Percentiles rank a stretch among this genome's conserved stretches.
Evolutionary conservation across 257 asterid species (phyloP).

Genomic region (Solanum neorickii): DNA sequence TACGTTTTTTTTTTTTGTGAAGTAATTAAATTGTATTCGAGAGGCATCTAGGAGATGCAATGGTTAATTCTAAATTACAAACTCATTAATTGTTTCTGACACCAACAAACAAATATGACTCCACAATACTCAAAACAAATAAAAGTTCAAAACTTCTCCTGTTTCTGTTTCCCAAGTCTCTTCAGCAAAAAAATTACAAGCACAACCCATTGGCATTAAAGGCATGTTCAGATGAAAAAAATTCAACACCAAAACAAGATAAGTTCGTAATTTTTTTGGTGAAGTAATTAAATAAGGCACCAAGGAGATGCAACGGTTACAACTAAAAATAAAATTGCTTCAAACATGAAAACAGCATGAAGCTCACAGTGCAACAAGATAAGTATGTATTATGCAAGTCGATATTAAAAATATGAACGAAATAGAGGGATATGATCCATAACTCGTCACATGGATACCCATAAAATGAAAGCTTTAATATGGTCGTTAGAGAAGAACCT

Average conservation of each 20-base stretch:
- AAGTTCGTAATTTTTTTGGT: not conserved
- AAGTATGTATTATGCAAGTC: not conserved
- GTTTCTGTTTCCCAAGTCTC: not conserved
- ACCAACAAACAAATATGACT: not conserved
- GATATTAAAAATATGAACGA: not conserved
- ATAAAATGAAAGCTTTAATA: not conserved
- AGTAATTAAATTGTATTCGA: too few relatives aligned
- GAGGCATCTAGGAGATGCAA: too few relatives aligned
- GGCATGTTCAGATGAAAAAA: not conserved
- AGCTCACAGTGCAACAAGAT: not conserved
- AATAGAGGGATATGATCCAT: not conserved
- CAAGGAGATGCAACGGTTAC: too few relatives aligned
- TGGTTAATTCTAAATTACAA: not conserved
- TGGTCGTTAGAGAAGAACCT: slow-evolving; percentile 31
- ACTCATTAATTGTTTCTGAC: not conserved
- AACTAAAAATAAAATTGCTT: not conserved
- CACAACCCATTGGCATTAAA: not conserved
- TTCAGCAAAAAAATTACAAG: not conserved
- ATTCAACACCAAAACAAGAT: not conserved
- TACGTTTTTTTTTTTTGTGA: not conserved
- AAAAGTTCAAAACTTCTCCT: not conserved
- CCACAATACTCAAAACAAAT: not conserved
- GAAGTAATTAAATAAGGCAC: too few relatives aligned
- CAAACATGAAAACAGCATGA: too few relatives aligned
- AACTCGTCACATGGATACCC: not conserved